Conservation (phyloP, 148 eudicot species). For the Chenopodium formosanum region DNA sequence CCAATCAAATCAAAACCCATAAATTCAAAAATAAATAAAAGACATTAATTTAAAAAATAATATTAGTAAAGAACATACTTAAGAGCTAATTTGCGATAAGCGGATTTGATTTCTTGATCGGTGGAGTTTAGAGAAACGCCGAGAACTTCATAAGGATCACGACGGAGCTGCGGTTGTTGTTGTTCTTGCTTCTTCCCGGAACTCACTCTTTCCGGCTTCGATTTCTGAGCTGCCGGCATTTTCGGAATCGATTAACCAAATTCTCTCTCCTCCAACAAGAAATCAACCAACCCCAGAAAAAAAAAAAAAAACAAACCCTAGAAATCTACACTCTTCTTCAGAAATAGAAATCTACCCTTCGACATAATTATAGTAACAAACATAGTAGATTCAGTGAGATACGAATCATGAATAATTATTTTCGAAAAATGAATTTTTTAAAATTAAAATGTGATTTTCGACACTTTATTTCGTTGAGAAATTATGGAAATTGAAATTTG, state of each 20-base stretch:
- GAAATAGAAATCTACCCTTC: background rate
- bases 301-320: slow-evolving; percentile 16
- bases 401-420: background rate
- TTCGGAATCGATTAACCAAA: background rate
- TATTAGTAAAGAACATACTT: slow-evolving; percentile 45
- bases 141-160: slow-evolving; percentile 92
- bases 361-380: slow-evolving; percentile 11
- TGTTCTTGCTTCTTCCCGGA: slow-evolving; percentile 13
- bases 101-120: slow-evolving; percentile 80
- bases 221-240: slow-evolving; percentile 63
- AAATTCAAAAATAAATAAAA: background rate
- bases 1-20: background rate
- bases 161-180: slow-evolving; percentile 47
- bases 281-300: slow-evolving; percentile 2
- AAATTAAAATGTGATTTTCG: background rate
- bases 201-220: slow-evolving; percentile 51
- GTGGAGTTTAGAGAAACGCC: slow-evolving; percentile 64
- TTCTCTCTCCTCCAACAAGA: slow-evolving; percentile 3
- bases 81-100: slow-evolving; percentile 87
- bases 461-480: background rate
- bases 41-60: background rate
- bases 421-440: background rate
- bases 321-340: slow-evolving; percentile 11
- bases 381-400: background rate
- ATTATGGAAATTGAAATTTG: slow-evolving; percentile 12